Conservation (phyloP, 345 rosid genomes). For the Camelina sativa region DNA sequence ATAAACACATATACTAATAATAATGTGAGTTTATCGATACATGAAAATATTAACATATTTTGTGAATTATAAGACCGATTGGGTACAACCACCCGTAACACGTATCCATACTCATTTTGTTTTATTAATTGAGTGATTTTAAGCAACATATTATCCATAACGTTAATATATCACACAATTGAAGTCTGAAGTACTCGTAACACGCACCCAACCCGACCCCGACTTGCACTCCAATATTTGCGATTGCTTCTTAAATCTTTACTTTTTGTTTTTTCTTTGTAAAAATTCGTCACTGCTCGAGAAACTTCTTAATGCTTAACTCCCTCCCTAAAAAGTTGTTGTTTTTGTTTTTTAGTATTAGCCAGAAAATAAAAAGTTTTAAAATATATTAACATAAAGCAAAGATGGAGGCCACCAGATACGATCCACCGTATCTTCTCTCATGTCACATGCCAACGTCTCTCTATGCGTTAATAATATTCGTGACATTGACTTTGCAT, state of each 20-base stretch:
- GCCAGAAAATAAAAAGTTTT: background rate
- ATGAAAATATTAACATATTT: background rate
- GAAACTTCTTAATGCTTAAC: background rate
- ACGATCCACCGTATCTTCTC: conserved; percentile 40
- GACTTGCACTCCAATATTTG: background rate
- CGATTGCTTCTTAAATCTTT: background rate
- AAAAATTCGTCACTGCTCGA: background rate
- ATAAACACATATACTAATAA: conserved; percentile 16
- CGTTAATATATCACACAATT: background rate
- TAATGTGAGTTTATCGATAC: conserved; percentile 27
- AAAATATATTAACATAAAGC: background rate
- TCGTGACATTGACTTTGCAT: conserved; percentile 41
- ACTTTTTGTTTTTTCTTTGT: background rate
- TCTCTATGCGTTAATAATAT: conserved; percentile 32
- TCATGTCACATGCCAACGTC: conserved; percentile 41
- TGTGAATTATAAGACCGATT: conserved; percentile 26
- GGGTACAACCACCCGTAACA: conserved; percentile 39
- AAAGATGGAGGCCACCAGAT: conserved; percentile 31
- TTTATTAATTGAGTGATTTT: background rate
- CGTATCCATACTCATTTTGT: conserved; percentile 8
- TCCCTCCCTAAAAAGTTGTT: background rate
- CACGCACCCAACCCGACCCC: background rate
- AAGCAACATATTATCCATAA: background rate
- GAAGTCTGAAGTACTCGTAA: conserved; percentile 2
- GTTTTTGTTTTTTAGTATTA: background rate